Base-by-base conservation (phyloP, 805 yeast genomes). In the Yarrowia sp. region DNA sequence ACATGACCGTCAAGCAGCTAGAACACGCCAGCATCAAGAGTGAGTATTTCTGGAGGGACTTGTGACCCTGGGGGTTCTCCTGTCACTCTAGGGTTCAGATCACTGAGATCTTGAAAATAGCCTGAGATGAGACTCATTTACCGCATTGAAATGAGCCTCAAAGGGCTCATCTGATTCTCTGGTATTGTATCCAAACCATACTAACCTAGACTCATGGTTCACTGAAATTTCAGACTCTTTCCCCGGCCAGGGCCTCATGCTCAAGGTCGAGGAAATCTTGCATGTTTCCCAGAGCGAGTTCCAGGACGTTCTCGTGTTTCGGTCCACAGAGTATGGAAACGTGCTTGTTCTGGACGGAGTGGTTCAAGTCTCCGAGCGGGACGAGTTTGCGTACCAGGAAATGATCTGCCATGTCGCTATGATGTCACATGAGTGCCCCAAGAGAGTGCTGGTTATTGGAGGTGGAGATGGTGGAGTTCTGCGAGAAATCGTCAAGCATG, bases 161-260 rank as follows among this genome's bases (percentile, higher is more conserved):
- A n/a, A 8, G n/a, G 7, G 1, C 43, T 9, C 40, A 5, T 19
- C 21, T 12, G 40, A 8, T 14, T 36, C 40, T 33, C 10, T 11
- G 17, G 12, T 10, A 8, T 6, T 14, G 12, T 10, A 12, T 14
- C n/a, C 4, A 17, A 17, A 7, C 21, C 16, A 41, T 11, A 62
- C 63, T 30, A 66, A 63, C 43, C 11, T 35, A 48, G 92, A 95
- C 78, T 98, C 98, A 74, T 93, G 99, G 99, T 93, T 93, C 80
- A 86, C 93, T 72, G 99, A 93, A 78, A 82, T 89, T 76, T 89
- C 96, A 70, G 90, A 92, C 77, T 89, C 91, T 90, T 93, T 97
- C 96, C 98, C 99, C 32, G 99, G 99, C 69, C 97, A 92, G 82
- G 98, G 98, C 70, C 87, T 95, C 95, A 84, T 92, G 62, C 82